Conservation (phyloP, 1,284 basidiomycete genomes). For the Pseudozyma sp. region DNA sequence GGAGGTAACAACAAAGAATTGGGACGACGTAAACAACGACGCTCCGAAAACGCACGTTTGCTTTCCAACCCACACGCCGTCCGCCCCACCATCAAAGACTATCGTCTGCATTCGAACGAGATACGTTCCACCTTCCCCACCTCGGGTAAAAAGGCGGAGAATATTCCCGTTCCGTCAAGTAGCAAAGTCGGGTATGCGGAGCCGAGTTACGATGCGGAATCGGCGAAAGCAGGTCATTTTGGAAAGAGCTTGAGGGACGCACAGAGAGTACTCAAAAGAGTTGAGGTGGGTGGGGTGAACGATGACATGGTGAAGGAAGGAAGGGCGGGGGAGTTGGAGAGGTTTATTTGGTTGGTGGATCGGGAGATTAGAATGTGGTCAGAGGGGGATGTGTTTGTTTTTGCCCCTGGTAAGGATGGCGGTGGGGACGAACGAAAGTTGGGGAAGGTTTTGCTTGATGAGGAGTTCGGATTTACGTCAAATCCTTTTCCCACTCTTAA, state of each 20-base stretch:
- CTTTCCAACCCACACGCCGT: slow-evolving; percentile 55
- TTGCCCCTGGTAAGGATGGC: neutral
- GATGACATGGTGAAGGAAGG: slow-evolving; percentile 23
- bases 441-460: slow-evolving; percentile 24
- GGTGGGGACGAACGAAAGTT: slow-evolving; percentile 2
- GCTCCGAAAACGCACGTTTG: slow-evolving; percentile 50
- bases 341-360: slow-evolving; percentile 49
- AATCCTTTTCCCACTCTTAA: neutral
- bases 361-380: slow-evolving; percentile 50
- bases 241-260: slow-evolving; percentile 53
- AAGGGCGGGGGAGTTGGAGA: slow-evolving; percentile 35
- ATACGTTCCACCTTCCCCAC: slow-evolving; percentile 48
- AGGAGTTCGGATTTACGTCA: slow-evolving; percentile 16
- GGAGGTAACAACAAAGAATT: slow-evolving; percentile 6
- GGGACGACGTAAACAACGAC: slow-evolving; percentile 42
- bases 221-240: slow-evolving; percentile 54
- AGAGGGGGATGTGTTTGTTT: slow-evolving; percentile 35
- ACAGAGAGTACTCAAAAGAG: slow-evolving; percentile 43
- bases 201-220: slow-evolving; percentile 29
- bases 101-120: slow-evolving; percentile 45
- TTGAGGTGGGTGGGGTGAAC: slow-evolving; percentile 28
- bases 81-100: slow-evolving; percentile 52
- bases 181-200: slow-evolving; percentile 14
- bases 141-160: slow-evolving; percentile 7
- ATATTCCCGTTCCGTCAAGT: slow-evolving; percentile 13